Evolutionary conservation across 2,329 filamentous ascomycete species (phyloP), one percentile per base, ranked within the genome.

Genomic region (Colletotrichum cordylinicola): DNA sequence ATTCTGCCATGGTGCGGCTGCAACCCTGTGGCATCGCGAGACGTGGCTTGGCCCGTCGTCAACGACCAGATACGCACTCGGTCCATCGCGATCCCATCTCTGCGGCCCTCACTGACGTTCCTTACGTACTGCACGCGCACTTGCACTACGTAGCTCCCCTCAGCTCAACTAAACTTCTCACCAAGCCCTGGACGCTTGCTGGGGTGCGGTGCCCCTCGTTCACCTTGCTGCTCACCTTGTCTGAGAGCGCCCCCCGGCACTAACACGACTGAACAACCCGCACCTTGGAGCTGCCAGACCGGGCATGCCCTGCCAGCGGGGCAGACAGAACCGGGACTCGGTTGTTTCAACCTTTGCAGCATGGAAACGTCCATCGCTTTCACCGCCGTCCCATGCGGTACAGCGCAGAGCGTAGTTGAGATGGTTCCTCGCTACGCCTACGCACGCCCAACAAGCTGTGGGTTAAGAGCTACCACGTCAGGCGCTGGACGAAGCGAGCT

Each of bases 281-380:
- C 70, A 62, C 65, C 52, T 55, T 24, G 37, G 37, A 70, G 37
- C 67, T 52, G 62, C 64, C 31, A 55, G 39, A 52, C 72, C 15
- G 55, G 72, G 72, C 52, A 39, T 67, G 69, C 68, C 69, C 69
- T 75, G 72, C 43, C 62, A 60, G 73, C 27, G 62, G 69, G 67
- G 31, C 73, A 67, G 27, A 29, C 62, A 67, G 56, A 73, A 72
- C 73, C 62, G 73, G 73, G 69, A 75, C 62, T 72, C 56, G 69
- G 69, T 61, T 73, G 73, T 75, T 75, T 75, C 69, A 73, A 75
- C 62, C 39, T 15, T 18, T 37, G 70, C 62, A 72, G 55, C 56
- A 68, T 58, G 61, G 73, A 72, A 73, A 75, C 69, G 64, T 55
- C 56, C 69, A 60, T 56, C 29, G 70, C 74, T 65, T 73, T 39